Evolutionary conservation across 164 flowering plant species (phyloP).

Genomic region (Pachysandra terminalis): DNA sequence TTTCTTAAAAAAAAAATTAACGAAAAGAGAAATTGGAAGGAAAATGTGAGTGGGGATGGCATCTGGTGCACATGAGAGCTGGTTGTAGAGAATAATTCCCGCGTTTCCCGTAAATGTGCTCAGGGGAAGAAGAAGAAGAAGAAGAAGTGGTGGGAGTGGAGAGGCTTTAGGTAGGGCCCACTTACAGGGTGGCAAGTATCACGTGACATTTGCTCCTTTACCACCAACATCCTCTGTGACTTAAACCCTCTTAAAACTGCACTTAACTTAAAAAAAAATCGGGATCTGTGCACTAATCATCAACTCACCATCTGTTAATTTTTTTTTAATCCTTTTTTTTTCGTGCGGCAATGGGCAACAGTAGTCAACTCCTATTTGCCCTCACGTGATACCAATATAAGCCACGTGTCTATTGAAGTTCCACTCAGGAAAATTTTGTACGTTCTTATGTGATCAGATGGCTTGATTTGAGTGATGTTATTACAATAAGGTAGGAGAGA

Average conservation of each 20-base stretch:
- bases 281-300: constrained; percentile 61
- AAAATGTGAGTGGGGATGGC: constrained; percentile 9
- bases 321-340: not conserved
- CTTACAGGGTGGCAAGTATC: constrained; percentile 8
- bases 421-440: too few relatives aligned
- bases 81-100: constrained; percentile 17
- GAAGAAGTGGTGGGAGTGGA: not conserved
- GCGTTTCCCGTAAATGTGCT: constrained; percentile 32
- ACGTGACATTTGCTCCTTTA: constrained; percentile 40
- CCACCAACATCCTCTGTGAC: constrained; percentile 29
- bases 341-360: not conserved
- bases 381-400: constrained; percentile 11
- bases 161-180: not conserved
- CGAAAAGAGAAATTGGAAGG: not conserved
- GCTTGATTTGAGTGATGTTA: too few relatives aligned
- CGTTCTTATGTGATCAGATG: too few relatives aligned
- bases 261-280: constrained; percentile 3
- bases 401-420: too few relatives aligned
- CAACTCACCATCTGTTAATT: constrained; percentile 10
- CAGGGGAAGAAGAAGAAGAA: too few relatives aligned
- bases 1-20: too few relatives aligned
- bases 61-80: constrained; percentile 27
- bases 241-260: not conserved
- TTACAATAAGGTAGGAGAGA: too few relatives aligned
- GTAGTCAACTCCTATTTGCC: constrained; percentile 16